Conservation (phyloP, 495 filamentous ascomycete species). For the Lepidopterella palustris region DNA sequence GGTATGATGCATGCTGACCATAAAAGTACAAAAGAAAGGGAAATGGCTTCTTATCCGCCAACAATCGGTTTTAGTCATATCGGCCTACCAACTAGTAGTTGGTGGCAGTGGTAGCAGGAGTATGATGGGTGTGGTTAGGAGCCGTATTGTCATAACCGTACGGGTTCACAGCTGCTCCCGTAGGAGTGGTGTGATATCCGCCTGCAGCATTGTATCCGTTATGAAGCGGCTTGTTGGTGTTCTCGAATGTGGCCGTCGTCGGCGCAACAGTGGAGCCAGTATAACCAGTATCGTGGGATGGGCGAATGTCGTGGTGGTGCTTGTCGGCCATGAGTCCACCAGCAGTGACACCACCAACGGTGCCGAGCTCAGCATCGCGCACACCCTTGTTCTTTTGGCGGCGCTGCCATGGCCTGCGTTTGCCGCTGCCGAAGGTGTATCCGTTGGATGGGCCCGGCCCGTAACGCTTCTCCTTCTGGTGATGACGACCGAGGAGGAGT, state of each 20-base stretch:
- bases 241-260: constrained; percentile 13
- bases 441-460: constrained; percentile 70
- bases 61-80: background rate
- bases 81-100: background rate
- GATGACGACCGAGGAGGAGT: constrained; percentile 47
- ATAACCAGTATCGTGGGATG: constrained; percentile 34
- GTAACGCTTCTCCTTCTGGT: constrained; percentile 71
- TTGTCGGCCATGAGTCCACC: constrained; percentile 16
- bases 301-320: constrained; percentile 24
- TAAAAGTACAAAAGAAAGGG: background rate
- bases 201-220: too few relatives aligned
- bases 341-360: constrained; percentile 20
- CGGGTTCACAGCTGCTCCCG: constrained; percentile 9
- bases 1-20: constrained; percentile 1
- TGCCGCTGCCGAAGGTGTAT: constrained; percentile 64
- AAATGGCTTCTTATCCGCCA: background rate
- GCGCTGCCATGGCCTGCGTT: constrained; percentile 46
- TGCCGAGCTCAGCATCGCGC: constrained; percentile 25
- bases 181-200: constrained; percentile 30
- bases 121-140: background rate
- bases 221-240: constrained; percentile 17
- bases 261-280: constrained; percentile 33
- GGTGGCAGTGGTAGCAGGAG: background rate
- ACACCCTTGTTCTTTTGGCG: constrained; percentile 32
- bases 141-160: background rate